These are phyloP conservation scores for Fusarium ramigenum DNA, from an alignment of 2,329 filamentous ascomycete species.

Conservation along the genomic window DNA sequence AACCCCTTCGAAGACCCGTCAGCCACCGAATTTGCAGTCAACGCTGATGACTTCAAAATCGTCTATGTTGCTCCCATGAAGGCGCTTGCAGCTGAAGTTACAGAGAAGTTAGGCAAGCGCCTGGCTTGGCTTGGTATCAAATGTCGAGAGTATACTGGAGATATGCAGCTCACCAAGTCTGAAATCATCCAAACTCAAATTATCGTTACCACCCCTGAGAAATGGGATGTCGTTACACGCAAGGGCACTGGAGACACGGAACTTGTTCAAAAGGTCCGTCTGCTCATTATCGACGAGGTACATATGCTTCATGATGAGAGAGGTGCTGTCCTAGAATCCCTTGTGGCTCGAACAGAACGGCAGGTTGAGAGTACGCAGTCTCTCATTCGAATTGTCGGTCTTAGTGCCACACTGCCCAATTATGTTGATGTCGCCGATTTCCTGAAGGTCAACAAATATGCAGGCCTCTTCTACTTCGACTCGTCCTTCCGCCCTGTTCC, in stretches of 20 bases:
- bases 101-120: slow-evolving; percentile 90
- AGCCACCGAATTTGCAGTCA: slow-evolving; percentile 82
- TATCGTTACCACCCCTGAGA: slow-evolving; percentile 98
- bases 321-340: slow-evolving; percentile 92
- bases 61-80: slow-evolving; percentile 99
- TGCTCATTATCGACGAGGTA: slow-evolving; percentile 98
- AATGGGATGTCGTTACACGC: slow-evolving; percentile 98
- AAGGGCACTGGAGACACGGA: slow-evolving; percentile 98
- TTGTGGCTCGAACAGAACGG: slow-evolving; percentile 92
- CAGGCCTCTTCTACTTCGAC: slow-evolving; percentile 97
- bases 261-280: slow-evolving; percentile 93
- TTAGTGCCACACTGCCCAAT: slow-evolving; percentile 96
- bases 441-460: slow-evolving; percentile 91
- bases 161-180: slow-evolving; percentile 98
- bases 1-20: slow-evolving; percentile 79
- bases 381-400: slow-evolving; percentile 92
- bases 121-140: slow-evolving; percentile 93
- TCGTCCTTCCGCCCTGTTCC: slow-evolving; percentile 95
- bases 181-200: slow-evolving; percentile 97
- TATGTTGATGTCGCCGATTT: slow-evolving; percentile 98
- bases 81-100: slow-evolving; percentile 94
- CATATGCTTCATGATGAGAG: slow-evolving; percentile 99
- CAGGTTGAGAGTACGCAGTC: slow-evolving; percentile 99
- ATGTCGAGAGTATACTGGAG: slow-evolving; percentile 93
- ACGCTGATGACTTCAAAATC: slow-evolving; percentile 92